phyloP scores from a whole-genome alignment of 306 rosid species.

The Rosa persica region DNA sequence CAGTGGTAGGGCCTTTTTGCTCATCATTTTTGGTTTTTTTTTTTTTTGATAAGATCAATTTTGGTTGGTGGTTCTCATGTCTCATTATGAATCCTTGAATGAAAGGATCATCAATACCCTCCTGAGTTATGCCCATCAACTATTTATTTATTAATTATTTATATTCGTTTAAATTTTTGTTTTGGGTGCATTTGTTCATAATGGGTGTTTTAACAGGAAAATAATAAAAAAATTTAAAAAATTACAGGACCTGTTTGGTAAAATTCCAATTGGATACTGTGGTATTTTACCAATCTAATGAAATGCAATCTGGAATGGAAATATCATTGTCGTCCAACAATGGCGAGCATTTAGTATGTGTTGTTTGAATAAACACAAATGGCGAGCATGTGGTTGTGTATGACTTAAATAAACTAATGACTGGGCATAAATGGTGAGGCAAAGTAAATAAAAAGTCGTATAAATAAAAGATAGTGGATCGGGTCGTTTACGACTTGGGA shows the following conservation, averaged over 20 bases:
- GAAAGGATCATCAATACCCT: neutral
- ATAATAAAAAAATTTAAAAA: too few species aligned
- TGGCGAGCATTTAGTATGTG: too few species aligned
- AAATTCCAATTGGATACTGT: neutral
- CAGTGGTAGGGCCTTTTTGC: constrained; percentile 33
- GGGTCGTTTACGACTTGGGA: neutral
- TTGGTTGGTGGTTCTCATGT: constrained; percentile 8
- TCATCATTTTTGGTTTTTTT: constrained; percentile 12
- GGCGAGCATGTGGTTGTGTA: neutral
- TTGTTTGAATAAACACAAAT: neutral
- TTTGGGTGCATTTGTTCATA: neutral
- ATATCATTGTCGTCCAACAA: neutral
- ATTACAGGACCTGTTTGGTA: neutral
- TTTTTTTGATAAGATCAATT: neutral
- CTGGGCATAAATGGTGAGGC: neutral
- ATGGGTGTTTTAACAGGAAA: neutral
- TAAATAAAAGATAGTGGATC: neutral
- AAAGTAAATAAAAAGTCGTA: neutral
- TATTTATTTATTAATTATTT: neutral
- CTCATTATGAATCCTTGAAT: neutral
- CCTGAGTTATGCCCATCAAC: neutral
- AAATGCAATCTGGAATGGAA: neutral
- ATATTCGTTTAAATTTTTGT: neutral
- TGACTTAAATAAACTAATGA: neutral
- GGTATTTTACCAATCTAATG: neutral